These are phyloP conservation scores for Daldinia loculata DNA, from an alignment of 495 filamentous ascomycete genomes.

Conservation along the genomic window DNA sequence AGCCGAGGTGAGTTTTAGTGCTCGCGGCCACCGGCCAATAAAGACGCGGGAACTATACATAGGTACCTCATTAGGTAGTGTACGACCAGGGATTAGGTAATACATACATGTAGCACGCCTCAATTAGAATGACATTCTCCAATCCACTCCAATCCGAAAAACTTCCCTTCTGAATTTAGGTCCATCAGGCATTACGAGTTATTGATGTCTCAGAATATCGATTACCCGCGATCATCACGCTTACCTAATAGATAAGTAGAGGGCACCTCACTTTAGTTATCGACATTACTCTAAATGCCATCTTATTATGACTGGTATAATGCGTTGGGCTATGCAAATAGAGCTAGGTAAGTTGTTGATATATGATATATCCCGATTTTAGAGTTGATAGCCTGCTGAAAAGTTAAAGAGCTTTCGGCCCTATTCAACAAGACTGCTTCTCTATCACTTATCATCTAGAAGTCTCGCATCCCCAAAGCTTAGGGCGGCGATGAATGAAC, in stretches of 20 bases:
- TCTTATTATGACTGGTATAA: neutral
- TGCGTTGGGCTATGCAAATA: neutral
- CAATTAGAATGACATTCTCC: no score
- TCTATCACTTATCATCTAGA: neutral
- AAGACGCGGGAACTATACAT: no score
- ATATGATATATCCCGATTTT: neutral
- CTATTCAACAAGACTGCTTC: constrained; percentile 6
- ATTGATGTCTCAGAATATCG: no score
- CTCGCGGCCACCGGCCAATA: neutral
- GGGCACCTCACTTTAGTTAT: neutral
- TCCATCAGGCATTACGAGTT: no score
- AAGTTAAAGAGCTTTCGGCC: constrained; percentile 15
- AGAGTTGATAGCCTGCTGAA: neutral
- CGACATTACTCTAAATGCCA: neutral
- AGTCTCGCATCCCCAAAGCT: neutral
- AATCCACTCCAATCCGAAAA: no score
- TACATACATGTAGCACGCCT: no score
- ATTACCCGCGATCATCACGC: no score
- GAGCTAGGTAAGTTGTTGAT: neutral
- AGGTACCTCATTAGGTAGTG: no score
- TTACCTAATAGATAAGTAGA: neutral
- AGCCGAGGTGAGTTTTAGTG: neutral
- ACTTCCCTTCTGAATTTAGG: no score
- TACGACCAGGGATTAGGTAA: neutral
- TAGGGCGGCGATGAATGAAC: neutral